Evolutionary conservation across 2,329 filamentous ascomycete genomes (phyloP).

Genomic region (Fusarium tupiense): DNA sequence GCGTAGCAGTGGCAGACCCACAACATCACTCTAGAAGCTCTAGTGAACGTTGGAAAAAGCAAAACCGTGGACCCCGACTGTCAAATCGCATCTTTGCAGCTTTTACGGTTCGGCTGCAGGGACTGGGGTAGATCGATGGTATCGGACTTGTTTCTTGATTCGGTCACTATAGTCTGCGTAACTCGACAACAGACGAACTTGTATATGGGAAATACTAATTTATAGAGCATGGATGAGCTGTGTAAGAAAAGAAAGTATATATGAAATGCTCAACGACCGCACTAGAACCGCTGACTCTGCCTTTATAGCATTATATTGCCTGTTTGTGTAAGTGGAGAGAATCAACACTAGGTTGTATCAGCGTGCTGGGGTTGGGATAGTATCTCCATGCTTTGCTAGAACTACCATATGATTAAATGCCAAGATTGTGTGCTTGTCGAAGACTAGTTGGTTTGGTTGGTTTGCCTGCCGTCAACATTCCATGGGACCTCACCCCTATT

Average conservation of each 20-base stretch:
- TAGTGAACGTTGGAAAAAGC: slow-evolving; percentile 14
- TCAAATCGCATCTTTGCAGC: slow-evolving; percentile 6
- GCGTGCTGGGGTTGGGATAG: neutral
- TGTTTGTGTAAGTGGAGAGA: neutral
- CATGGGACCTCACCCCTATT: neutral
- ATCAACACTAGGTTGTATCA: neutral
- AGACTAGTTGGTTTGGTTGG: neutral
- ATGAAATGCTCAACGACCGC: neutral
- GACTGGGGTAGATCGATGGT: slow-evolving; percentile 3
- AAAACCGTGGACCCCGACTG: slow-evolving; percentile 1
- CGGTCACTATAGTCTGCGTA: neutral
- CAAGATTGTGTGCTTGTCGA: neutral
- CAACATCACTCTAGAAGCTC: neutral
- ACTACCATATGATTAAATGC: neutral
- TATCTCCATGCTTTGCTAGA: neutral
- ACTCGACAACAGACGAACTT: neutral
- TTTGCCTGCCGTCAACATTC: neutral
- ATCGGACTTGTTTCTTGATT: slow-evolving; percentile 11
- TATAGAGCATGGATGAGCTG: neutral
- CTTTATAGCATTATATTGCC: neutral
- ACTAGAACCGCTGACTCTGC: neutral
- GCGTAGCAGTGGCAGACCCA: slow-evolving; percentile 17
- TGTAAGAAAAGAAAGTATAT: neutral
- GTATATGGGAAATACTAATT: neutral
- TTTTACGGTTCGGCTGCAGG: neutral